Base-by-base conservation (phyloP, 345 rosid genomes). In the Ricinus communis region DNA sequence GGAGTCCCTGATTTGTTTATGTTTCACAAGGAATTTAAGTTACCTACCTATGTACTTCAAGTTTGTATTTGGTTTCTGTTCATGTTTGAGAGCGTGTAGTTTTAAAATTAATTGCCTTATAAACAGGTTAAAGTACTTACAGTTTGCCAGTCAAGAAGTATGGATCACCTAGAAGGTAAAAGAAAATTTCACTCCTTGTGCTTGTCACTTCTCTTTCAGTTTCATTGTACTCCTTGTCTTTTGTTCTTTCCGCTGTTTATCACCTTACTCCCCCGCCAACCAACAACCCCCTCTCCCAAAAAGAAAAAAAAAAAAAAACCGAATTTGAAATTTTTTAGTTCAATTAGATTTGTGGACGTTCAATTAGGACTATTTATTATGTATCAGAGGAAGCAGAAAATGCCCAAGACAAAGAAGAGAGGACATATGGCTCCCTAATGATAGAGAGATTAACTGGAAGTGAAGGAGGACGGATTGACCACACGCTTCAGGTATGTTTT, bases 391-490 rank as follows among this genome's bases (percentile, higher is more conserved):
- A 54, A 30, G 84, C 50, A 61, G 90, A 88, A 71, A 74, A 71
- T 22, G 71, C 30, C 64, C 81, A 83, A 59, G 85, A 81, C 62
- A 80, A 80, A 53, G 79, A 89, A 67, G 96, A 75, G 76, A 84
- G 73, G 73, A 84, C 93, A 0, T 90, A 95, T 76, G 99, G 99
- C 61, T 82, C 93, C 40, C 36, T 88, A 47, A 92, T 95, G 98
- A 89, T 95, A 73, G 87, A 87, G 84, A 87, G 87, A 74, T 73
- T 95, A 70, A 89, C 91, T 33, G 91, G 97, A 77, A 84, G 82
- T 82, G 87, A 68, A 76, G 91, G 84, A 36, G 98, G 99, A 59
- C 86, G 97, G 27, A 87, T 92, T 53, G 98, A 95, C 84, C 90
- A 95, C 77, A 81, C 85, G 80, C 97, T 95, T 83, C 99, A 94